Conservation (phyloP, 345 rosid genomes). For the Brassica incana region DNA sequence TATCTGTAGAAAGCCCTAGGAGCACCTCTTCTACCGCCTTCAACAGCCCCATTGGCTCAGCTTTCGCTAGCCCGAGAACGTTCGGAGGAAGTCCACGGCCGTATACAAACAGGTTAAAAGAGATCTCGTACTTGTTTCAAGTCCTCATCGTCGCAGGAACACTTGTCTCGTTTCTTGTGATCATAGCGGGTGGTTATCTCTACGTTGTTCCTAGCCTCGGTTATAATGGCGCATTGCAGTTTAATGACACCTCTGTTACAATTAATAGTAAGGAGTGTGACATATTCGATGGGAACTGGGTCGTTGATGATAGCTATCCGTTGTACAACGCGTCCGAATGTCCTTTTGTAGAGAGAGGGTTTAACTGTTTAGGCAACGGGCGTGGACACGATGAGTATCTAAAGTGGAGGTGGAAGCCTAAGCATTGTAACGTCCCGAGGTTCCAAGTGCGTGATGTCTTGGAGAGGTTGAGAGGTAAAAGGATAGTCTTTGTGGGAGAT, state of each 20-base stretch:
- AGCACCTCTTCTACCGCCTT: conserved; percentile 35
- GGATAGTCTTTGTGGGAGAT: conserved; percentile 89
- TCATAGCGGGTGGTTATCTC: conserved; percentile 58
- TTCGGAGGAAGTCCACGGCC: conserved; percentile 44
- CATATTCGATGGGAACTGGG: conserved; percentile 65
- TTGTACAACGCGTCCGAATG: conserved; percentile 72
- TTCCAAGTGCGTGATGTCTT: conserved; percentile 48
- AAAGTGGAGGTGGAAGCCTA: conserved; percentile 85
- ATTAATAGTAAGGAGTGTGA: conserved; percentile 41
- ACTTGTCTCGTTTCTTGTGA: conserved; percentile 51
- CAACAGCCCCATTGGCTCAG: conserved; percentile 48
- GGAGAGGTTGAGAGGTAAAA: conserved; percentile 61
- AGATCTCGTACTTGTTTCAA: conserved; percentile 50
- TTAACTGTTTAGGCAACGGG: conserved; percentile 78
- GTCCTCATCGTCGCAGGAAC: conserved; percentile 54
- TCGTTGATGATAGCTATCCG: conserved; percentile 57
- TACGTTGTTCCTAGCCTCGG: conserved; percentile 69
- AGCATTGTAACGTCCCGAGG: conserved; percentile 60
- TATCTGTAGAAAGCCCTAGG: conserved; percentile 40
- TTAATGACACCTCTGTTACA: conserved; percentile 38
- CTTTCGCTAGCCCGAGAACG: conserved; percentile 42
- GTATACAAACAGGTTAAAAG: conserved; percentile 36
- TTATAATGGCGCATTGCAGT: conserved; percentile 38
- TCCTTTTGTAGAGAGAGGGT: conserved; percentile 74
- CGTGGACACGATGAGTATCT: conserved; percentile 58